These are phyloP conservation scores for Trichoderma afroharzianum DNA, from an alignment of 2,329 filamentous ascomycete genomes.

Conservation along the genomic window DNA sequence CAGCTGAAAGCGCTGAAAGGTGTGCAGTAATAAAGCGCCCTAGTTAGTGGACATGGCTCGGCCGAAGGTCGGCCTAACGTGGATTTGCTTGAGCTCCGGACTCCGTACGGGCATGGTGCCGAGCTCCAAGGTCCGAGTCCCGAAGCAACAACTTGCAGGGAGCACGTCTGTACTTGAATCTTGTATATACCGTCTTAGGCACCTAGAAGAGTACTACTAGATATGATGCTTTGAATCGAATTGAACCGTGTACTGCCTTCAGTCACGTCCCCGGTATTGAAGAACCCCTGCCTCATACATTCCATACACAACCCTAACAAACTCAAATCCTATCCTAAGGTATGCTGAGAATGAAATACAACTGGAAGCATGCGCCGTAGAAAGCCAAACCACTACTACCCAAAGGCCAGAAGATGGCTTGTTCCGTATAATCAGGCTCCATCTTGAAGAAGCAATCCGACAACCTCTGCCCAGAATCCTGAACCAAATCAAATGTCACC, in stretches of 20 bases:
- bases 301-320: background rate
- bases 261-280: background rate
- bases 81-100: background rate
- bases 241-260: background rate
- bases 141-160: background rate
- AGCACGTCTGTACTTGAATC: too few relatives aligned
- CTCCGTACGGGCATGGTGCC: background rate
- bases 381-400: background rate
- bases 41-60: background rate
- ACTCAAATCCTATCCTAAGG: background rate
- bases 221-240: background rate
- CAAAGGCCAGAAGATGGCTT: background rate
- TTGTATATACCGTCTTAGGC: too few relatives aligned
- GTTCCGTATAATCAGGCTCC: background rate
- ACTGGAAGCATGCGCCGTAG: background rate
- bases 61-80: background rate
- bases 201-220: too few relatives aligned
- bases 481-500: background rate
- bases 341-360: background rate
- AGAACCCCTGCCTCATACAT: background rate
- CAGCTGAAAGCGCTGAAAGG: conserved; percentile 18
- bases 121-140: conserved; percentile 2
- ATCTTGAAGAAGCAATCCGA: background rate
- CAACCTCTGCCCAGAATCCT: background rate
- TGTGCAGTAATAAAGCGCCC: background rate